Evolutionary conservation across 2,329 filamentous ascomycete genomes (phyloP).

Genomic region (Sclerotinia minor): DNA sequence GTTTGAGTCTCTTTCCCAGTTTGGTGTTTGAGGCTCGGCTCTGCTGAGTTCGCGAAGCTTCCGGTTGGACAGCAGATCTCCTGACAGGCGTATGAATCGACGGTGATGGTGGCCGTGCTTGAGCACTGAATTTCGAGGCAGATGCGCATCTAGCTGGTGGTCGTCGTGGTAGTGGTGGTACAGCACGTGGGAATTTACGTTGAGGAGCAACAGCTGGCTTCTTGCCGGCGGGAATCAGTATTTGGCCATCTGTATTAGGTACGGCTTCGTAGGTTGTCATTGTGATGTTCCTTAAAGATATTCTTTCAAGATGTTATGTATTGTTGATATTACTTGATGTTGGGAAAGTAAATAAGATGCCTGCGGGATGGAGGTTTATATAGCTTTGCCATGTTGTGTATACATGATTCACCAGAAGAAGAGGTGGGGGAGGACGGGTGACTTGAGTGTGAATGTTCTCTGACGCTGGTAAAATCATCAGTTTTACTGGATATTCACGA

Average conservation of each 20-base stretch:
- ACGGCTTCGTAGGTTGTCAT: conserved; percentile 12
- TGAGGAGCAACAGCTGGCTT: not conserved
- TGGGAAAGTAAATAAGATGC: not conserved
- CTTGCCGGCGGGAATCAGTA: not conserved
- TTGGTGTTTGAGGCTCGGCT: not conserved
- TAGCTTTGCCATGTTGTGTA: not conserved
- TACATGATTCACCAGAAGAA: not conserved
- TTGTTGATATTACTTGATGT: not conserved
- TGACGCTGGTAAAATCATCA: too few relatives aligned
- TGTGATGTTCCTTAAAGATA: not conserved
- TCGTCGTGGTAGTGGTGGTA: not conserved
- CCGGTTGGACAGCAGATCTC: not conserved
- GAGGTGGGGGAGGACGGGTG: not conserved
- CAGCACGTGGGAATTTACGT: not conserved
- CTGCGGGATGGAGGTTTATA: not conserved
- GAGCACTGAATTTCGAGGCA: not conserved
- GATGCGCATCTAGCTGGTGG: not conserved
- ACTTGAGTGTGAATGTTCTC: not conserved
- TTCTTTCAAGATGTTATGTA: not conserved
- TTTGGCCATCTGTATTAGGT: conserved; percentile 15
- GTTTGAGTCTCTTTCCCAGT: not conserved
- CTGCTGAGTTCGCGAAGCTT: not conserved
- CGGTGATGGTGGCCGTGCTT: not conserved
- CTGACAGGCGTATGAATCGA: not conserved
- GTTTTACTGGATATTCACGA: conserved; percentile 1